These are phyloP conservation scores for Glycine soja DNA, from an alignment of 306 rosid species.

Conservation along the genomic window DNA sequence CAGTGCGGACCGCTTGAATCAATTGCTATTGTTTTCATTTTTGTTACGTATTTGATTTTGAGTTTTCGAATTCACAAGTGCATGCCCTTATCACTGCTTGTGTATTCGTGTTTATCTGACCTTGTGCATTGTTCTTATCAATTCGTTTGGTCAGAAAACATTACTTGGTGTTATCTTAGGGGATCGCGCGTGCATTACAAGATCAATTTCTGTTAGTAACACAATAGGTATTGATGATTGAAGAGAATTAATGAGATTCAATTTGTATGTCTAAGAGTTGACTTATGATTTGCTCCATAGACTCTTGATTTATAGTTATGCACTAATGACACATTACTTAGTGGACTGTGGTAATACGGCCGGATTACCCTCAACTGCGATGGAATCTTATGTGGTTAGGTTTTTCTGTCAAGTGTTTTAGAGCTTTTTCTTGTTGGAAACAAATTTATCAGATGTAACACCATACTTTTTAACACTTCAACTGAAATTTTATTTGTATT, in stretches of 20 bases:
- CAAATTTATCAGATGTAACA: no score
- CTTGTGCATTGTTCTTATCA: not conserved
- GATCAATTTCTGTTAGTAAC: not conserved
- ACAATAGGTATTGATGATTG: not conserved
- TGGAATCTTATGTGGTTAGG: not conserved
- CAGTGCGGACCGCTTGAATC: not conserved
- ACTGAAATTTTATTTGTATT: no score
- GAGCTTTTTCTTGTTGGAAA: no score
- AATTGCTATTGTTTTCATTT: no score
- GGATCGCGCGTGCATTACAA: not conserved
- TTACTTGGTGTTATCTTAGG: not conserved
- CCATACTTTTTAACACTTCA: no score
- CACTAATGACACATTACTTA: not conserved
- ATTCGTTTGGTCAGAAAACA: not conserved
- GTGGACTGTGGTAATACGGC: not conserved
- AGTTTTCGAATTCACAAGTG: no score
- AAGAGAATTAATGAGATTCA: not conserved
- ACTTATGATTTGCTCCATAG: not conserved
- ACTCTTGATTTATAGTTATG: not conserved
- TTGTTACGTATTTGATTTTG: no score
- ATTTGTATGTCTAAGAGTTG: not conserved
- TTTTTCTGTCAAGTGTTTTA: no score
- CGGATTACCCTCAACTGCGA: not conserved
- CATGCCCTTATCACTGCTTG: no score
- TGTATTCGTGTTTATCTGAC: no score